These are phyloP conservation scores for Colletotrichum musicola DNA, from an alignment of 2,329 filamentous ascomycete genomes.

Conservation along the genomic window DNA sequence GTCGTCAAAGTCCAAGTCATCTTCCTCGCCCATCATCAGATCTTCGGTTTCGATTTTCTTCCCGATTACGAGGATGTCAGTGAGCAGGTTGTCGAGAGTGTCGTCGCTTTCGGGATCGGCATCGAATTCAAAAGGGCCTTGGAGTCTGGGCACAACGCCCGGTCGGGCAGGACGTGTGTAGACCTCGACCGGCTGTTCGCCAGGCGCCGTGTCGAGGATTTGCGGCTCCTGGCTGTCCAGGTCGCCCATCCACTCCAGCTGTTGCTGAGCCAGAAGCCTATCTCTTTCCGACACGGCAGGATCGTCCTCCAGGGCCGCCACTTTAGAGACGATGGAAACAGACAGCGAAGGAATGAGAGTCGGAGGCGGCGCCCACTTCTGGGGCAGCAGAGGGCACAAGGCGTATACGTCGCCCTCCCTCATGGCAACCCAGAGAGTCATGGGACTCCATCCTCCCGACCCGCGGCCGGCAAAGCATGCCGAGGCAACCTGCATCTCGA, in stretches of 20 bases:
- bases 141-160: conserved; percentile 69
- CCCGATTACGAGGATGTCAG: conserved; percentile 73
- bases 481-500: conserved; percentile 94
- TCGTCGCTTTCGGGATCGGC: conserved; percentile 68
- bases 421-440: conserved; percentile 99
- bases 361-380: conserved; percentile 83
- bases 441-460: conserved; percentile 90
- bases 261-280: conserved; percentile 72
- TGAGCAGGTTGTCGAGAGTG: conserved; percentile 68
- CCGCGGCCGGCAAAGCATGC: conserved; percentile 79
- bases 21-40: conserved; percentile 73
- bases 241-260: conserved; percentile 76
- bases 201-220: conserved; percentile 62
- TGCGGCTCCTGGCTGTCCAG: conserved; percentile 73
- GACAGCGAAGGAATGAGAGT: conserved; percentile 86
- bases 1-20: conserved; percentile 69
- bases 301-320: conserved; percentile 73
- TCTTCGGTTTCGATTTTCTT: conserved; percentile 71
- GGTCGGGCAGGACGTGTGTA: conserved; percentile 69
- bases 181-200: conserved; percentile 66
- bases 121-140: conserved; percentile 72
- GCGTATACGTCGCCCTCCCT: conserved; percentile 93
- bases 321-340: conserved; percentile 83
- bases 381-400: conserved; percentile 88
- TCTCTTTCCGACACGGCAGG: conserved; percentile 63